These are phyloP conservation scores for Hordeum pubiflorum DNA, from an alignment of 202 grass and related monocot genomes.

Conservation along the genomic window DNA sequence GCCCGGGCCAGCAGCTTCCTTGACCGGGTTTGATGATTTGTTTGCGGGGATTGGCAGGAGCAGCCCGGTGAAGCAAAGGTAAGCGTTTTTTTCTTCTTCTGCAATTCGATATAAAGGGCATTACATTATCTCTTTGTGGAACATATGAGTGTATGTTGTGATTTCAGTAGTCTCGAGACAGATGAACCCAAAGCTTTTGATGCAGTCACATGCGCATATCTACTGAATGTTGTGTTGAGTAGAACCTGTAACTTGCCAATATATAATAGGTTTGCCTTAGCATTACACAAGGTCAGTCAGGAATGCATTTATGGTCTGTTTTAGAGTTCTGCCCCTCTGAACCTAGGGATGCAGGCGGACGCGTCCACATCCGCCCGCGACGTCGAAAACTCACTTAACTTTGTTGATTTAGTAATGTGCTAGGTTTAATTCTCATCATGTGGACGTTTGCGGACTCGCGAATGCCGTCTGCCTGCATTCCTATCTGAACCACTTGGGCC, in stretches of 20 bases:
- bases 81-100: conserved; percentile 11
- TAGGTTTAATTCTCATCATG: no score
- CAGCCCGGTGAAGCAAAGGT: conserved; percentile 46
- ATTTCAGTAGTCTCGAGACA: neutral
- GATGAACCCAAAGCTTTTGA: conserved; percentile 11
- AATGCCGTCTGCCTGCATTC: no score
- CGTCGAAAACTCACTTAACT: no score
- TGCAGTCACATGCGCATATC: neutral
- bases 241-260: conserved; percentile 5
- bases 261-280: neutral
- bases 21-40: conserved; percentile 66
- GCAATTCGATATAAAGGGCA: neutral
- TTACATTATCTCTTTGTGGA: neutral
- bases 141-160: neutral
- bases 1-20: neutral
- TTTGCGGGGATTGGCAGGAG: conserved; percentile 64
- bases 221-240: conserved; percentile 4
- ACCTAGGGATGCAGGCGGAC: no score
- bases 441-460: no score
- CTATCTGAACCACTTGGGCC: neutral
- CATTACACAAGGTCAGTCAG: neutral
- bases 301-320: neutral
- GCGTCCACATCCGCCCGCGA: no score
- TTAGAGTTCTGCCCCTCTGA: neutral
- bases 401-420: no score